Conservation (phyloP, 2,329 filamentous ascomycete species). For the Leptographium wingfieldii region DNA sequence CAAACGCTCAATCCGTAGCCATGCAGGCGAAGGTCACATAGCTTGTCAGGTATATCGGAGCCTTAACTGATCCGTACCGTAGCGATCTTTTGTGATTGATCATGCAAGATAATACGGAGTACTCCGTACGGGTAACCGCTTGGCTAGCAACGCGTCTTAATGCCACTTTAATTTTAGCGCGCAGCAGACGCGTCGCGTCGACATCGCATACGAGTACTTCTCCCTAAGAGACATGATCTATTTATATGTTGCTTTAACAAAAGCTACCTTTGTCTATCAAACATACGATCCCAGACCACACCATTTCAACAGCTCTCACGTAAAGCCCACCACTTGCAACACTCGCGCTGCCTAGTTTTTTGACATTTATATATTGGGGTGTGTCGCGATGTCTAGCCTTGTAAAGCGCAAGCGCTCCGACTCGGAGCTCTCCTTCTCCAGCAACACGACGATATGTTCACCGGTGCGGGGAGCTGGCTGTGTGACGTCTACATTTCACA, state of each 20-base stretch:
- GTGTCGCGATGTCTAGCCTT: constrained; percentile 24
- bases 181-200: neutral
- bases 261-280: neutral
- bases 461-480: constrained; percentile 15
- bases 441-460: constrained; percentile 28
- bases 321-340: too few relatives aligned
- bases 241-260: neutral
- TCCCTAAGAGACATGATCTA: neutral
- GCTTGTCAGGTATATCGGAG: too few relatives aligned
- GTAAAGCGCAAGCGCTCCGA: constrained; percentile 54
- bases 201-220: neutral
- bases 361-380: neutral
- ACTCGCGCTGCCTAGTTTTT: too few relatives aligned
- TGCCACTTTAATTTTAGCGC: neutral
- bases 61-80: too few relatives aligned
- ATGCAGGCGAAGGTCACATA: too few relatives aligned
- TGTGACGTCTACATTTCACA: constrained; percentile 7
- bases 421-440: constrained; percentile 39
- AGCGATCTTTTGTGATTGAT: too few relatives aligned
- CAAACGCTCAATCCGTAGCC: too few relatives aligned
- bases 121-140: neutral
- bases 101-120: too few relatives aligned
- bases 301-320: neutral
- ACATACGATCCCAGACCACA: too few relatives aligned
- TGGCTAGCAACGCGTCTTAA: neutral